Percentiles rank a stretch among this genome's conserved stretches.
These are phyloP conservation scores for Globisporangium ultimum DNA, from an alignment of 352 stramenopile genomes.

Conservation along the genomic window DNA sequence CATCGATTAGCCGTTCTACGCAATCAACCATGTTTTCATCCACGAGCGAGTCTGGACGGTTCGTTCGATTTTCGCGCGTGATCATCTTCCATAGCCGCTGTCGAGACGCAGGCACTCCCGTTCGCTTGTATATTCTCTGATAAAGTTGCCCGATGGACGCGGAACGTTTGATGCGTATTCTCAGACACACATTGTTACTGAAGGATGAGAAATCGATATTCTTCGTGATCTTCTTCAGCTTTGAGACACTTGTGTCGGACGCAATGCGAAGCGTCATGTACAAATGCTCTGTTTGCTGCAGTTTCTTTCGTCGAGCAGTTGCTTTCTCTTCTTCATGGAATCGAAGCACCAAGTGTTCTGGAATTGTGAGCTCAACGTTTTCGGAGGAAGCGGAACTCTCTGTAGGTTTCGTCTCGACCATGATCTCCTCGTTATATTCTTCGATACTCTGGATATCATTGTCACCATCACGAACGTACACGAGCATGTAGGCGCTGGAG, in stretches of 20 bases:
- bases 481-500: conserved; percentile 88
- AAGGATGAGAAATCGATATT: conserved; percentile 77
- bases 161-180: conserved; percentile 63
- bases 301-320: conserved; percentile 62
- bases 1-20: conserved; percentile 67
- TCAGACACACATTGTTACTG: conserved; percentile 49
- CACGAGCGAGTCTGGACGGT: conserved; percentile 64
- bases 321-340: conserved; percentile 83
- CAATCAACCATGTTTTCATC: conserved; percentile 35
- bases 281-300: conserved; percentile 78
- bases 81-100: conserved; percentile 86
- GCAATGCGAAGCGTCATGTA: conserved; percentile 80
- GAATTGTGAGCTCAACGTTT: conserved; percentile 36
- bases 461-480: conserved; percentile 77
- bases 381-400: neutral
- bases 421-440: conserved; percentile 8
- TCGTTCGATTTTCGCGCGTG: conserved; percentile 79
- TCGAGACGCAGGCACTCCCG: conserved; percentile 53
- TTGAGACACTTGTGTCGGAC: conserved; percentile 61
- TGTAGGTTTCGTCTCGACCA: neutral
- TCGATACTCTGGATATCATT: conserved; percentile 68
- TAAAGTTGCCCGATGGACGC: conserved; percentile 69
- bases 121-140: conserved; percentile 51
- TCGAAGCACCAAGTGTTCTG: conserved; percentile 44
- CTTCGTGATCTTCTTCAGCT: conserved; percentile 75